Base-by-base conservation (phyloP, 2,329 filamentous ascomycete genomes). In the Passalora sequoiae region DNA sequence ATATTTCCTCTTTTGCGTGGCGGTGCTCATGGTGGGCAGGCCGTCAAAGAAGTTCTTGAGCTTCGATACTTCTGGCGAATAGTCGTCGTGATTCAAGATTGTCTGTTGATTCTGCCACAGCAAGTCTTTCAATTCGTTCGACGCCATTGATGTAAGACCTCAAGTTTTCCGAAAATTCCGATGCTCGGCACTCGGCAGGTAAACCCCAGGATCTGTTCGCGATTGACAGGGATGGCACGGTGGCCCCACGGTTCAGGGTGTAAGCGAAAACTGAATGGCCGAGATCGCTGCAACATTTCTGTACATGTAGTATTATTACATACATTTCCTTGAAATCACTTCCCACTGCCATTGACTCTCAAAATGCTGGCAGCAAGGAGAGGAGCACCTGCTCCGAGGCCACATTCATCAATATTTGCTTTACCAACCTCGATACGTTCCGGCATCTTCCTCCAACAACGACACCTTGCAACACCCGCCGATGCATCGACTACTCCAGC, bases 1-100 rank as follows among this genome's bases (percentile, higher is more conserved):
- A 68, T 89, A 53, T 25, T 50, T 55, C 25, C 30, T 40, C 27
- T 43, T 31, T 8, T 43, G 32, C 2, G 36, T 40, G 7, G 38
- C 21, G 17, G 38, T 24, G 5, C 38, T 20, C 47, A 48, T 48
- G 16, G 37, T 46, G 30, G 33, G 6, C 19, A 36, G 20, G 12
- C n/a, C 20, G 8, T 8, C 3, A 7, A 36, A n/a, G 20, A 24
- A 24, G 7, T 3, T 13, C 2, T 36, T n/a, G 3, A 24, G 2
- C 4, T 4, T 17, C n/a, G 19, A 12, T 3, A 20, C 12, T 12
- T 36, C 17, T 13, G 21, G 33, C 20, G 33, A 36, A 6, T 20
- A 15, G 10, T 36, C 33, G 4, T 5, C 4, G 2, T n/a, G 20
- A 13, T 36, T 20, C 7, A 20, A n/a, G 9, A 20, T 20, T 24